phyloP scores from a whole-genome alignment of 2,329 filamentous ascomycete genomes.

The Venturia asperata region DNA sequence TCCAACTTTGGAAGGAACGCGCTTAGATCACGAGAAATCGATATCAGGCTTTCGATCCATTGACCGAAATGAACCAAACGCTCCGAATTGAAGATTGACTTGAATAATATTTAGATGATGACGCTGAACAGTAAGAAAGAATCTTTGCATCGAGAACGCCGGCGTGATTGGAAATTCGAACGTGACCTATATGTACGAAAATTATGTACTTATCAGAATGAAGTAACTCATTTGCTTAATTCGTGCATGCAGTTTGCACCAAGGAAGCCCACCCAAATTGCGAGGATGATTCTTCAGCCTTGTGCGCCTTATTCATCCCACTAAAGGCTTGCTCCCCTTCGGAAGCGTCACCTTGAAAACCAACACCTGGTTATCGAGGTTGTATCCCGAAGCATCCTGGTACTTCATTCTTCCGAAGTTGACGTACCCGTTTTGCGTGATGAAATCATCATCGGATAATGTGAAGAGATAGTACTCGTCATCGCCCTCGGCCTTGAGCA shows the following conservation, averaged over 20 bases:
- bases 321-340: slow-evolving; percentile 24
- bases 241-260: not conserved
- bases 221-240: not conserved
- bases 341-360: slow-evolving; percentile 53
- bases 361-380: slow-evolving; percentile 55
- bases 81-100: no score
- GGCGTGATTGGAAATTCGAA: not conserved
- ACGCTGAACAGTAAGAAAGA: not conserved
- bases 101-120: no score
- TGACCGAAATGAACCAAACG: no score
- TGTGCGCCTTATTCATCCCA: not conserved
- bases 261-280: not conserved
- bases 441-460: slow-evolving; percentile 67
- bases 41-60: no score
- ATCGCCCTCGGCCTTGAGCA: slow-evolving; percentile 44
- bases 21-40: slow-evolving; percentile 1
- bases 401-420: slow-evolving; percentile 52
- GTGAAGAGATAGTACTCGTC: slow-evolving; percentile 64
- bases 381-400: slow-evolving; percentile 50
- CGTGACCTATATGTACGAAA: not conserved
- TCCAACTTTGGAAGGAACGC: not conserved
- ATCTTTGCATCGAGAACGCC: not conserved
- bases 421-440: slow-evolving; percentile 61
- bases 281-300: slow-evolving; percentile 5
- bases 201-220: not conserved